Percentiles rank a stretch among this genome's conserved stretches.
These are phyloP conservation scores for Fonsecaea pedrosoi DNA, from an alignment of 2,329 filamentous ascomycete species.

Conservation along the genomic window DNA sequence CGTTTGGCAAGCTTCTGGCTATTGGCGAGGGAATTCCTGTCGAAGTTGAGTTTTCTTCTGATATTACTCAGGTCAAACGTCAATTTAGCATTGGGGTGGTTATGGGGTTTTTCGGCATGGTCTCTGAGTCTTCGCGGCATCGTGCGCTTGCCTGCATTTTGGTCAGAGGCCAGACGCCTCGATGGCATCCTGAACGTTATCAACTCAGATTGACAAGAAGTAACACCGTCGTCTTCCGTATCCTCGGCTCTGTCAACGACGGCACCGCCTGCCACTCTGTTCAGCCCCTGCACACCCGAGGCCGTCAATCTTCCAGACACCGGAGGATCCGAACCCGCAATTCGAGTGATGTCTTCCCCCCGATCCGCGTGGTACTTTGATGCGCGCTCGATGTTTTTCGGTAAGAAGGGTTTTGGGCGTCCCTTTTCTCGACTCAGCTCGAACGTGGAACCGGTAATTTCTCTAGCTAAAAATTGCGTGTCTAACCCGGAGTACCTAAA, in stretches of 20 bases:
- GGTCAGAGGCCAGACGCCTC: neutral
- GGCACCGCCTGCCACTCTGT: neutral
- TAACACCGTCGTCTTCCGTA: neutral
- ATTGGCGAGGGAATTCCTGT: slow-evolving; percentile 23
- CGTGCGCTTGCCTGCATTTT: slow-evolving; percentile 1
- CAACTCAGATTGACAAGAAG: neutral
- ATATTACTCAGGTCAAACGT: slow-evolving; percentile 35
- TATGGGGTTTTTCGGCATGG: slow-evolving; percentile 25
- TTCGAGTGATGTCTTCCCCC: neutral
- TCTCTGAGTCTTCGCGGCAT: slow-evolving; percentile 29
- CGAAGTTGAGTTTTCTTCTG: slow-evolving; percentile 39
- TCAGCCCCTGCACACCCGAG: neutral
- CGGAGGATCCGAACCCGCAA: neutral
- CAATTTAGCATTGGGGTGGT: slow-evolving; percentile 30
- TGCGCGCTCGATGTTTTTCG: slow-evolving; percentile 29
- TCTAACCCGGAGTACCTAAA: slow-evolving; percentile 18
- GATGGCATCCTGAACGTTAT: slow-evolving; percentile 17
- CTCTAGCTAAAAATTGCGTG: slow-evolving; percentile 20
- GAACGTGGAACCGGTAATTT: slow-evolving; percentile 31
- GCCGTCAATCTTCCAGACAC: neutral
- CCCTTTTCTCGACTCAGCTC: slow-evolving; percentile 5
- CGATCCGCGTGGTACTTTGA: slow-evolving; percentile 27
- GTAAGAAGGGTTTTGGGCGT: slow-evolving; percentile 26
- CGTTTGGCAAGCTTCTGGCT: slow-evolving; percentile 30
- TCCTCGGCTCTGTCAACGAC: neutral